Base-by-base conservation (phyloP, 2,329 filamentous ascomycete genomes). In the Epichloe sibirici region DNA sequence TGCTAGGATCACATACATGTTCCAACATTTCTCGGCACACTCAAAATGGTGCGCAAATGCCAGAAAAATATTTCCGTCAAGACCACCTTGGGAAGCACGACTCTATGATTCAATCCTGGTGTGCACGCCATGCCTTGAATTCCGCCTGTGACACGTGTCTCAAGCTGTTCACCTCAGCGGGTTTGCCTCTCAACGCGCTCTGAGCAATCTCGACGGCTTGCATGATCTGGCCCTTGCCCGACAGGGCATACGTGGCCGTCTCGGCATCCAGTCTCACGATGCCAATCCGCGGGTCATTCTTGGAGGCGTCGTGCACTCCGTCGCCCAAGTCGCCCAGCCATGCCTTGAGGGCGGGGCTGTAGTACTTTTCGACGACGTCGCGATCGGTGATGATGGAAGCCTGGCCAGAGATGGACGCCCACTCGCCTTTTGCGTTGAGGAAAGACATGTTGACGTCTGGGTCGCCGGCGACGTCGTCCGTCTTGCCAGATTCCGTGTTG, bases 401-500 rank as follows among this genome's bases (percentile, higher is more conserved):
- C 1, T 74, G 76, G 49, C 90, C 90, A n/a, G 86, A 86, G 56
- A 95, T 74, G 2, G 87, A 93, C 0, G 89, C 89, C 90, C 90
- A 95, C 67, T 91, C 83, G 59, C 89, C 88, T 2, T 80, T 79
- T 58, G 69, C 68, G 66, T 86, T 85, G 59, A 91, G 75, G 74
- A 95, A 95, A 47, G 85, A 80, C 58, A 95, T 77, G 72, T 95
- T 94, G 72, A 90, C 78, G 59, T 87, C 78, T 0, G 83, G 73
- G 67, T 94, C 83, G 53, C 74, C 73, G 53, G 79, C 74, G 43
- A 95, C 77, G 63, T 95, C 89, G 67, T 88, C 79, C 5, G 88
- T 90, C 76, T 95, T 95, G 71, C 88, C 82, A 9, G 87, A 90
- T 66, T 91, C 86, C 57, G 88, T 90, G 74, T 95, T 95, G 64